Conservation (phyloP, 2,329 filamentous ascomycete genomes). For the Fusarium temperatum region DNA sequence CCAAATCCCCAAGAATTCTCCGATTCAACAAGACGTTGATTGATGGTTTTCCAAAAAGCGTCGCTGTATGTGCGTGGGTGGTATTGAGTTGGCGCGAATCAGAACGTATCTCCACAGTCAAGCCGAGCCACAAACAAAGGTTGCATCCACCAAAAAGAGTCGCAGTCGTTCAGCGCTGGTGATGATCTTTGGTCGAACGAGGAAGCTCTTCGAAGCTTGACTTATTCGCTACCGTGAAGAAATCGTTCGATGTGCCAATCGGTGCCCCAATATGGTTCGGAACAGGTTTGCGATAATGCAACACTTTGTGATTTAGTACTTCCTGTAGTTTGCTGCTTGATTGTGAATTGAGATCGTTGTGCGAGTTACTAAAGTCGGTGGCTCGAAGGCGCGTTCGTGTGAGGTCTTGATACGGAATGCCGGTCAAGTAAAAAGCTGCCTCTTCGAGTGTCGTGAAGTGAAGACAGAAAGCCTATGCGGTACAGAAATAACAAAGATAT, state of each 20-base stretch:
- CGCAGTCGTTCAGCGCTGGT: not conserved
- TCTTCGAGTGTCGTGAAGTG: not conserved
- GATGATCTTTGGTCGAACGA: not conserved
- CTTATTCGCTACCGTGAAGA: not conserved
- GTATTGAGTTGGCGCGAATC: not conserved
- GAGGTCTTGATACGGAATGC: not conserved
- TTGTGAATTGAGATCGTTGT: not conserved
- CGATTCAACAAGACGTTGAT: not conserved
- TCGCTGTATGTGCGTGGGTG: not conserved
- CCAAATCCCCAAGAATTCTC: not conserved
- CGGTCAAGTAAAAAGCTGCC: not conserved
- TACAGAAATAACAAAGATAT: not conserved
- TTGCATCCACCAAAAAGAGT: slow-evolving; percentile 10
- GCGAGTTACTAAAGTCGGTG: not conserved
- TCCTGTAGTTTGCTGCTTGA: not conserved
- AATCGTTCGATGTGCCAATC: not conserved
- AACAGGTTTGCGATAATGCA: not conserved
- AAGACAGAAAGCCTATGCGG: not conserved
- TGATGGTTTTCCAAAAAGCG: not conserved
- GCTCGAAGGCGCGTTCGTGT: not conserved
- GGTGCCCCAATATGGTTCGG: not conserved
- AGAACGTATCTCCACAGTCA: slow-evolving; percentile 19
- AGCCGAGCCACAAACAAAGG: not conserved
- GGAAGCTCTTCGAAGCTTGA: not conserved
- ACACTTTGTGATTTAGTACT: not conserved